Base-by-base conservation (phyloP, 306 rosid genomes). In the Ochetophila trinervis region DNA sequence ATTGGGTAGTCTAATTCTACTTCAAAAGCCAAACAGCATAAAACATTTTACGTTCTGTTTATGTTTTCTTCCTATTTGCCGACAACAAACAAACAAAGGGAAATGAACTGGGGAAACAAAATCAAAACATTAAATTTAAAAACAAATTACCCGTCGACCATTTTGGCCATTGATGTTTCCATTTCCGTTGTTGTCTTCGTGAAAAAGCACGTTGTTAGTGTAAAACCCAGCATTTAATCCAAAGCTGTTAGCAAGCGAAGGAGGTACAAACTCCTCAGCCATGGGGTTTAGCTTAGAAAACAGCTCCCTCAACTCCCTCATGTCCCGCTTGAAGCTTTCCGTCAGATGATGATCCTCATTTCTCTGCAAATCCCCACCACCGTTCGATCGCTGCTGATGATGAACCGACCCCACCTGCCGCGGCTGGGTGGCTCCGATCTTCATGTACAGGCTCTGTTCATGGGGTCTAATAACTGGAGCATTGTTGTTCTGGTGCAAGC, bases 241-340 rank as follows among this genome's bases (percentile, higher is more conserved):
- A 32, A 54, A 63, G n/a, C 37, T 18, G 64, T 35, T 74, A 36
- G 74, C 69, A 57, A 63, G 80, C 0, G 80, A 75, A 0, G 80
- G 75, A 16, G 80, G 80, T 47, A 75, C 80, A 44, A 75, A 75
- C 75, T 75, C 80, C 80, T 69, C 80, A 5, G 80, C 80, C 80
- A 75, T 75, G 47, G 80, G 80, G 12, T 75, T 75, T 54, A 75
- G 80, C 75, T 75, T 75, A 6, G 80, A 75, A 66, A 75, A 75
- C 4, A 75, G 75, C 75, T 75, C 80, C 66, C 80, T 75, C 62
- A 75, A 63, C 62, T 75, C 80, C 66, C 75, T 63, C 80, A 75
- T 69, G 49, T 75, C 80, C 66, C 80, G 45, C 44, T 69, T 72
- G 57, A 48, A 64, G 53, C 53, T 72, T 30, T 72, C 71, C 22